Evolutionary conservation across 768 basidiomycete genomes (phyloP).

Genomic region (Tubosaeta sp.): DNA sequence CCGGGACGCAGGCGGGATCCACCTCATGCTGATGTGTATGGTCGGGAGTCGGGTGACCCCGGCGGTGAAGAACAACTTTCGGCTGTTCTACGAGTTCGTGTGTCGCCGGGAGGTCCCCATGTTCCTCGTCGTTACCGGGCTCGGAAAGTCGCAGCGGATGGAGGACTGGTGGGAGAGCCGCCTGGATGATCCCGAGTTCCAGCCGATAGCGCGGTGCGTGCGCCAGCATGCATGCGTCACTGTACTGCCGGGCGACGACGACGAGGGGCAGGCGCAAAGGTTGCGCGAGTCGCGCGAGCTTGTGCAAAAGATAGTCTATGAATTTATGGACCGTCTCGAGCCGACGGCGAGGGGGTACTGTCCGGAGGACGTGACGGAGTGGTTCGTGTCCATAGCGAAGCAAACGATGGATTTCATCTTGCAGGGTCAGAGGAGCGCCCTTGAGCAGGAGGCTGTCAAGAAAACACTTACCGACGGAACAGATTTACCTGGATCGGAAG

Average conservation of each 20-base stretch:
- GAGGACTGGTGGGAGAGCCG: conserved; percentile 33
- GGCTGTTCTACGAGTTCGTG: conserved; percentile 34
- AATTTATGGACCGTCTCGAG: conserved; percentile 5
- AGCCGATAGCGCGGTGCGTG: conserved; percentile 4
- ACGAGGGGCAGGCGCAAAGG: neutral
- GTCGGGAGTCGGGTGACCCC: conserved; percentile 34
- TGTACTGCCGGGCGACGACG: conserved; percentile 12
- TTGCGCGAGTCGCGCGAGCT: conserved; percentile 13
- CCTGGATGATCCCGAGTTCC: conserved; percentile 4
- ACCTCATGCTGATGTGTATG: conserved; percentile 39
- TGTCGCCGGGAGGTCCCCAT: conserved; percentile 34
- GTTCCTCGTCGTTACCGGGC: conserved; percentile 36
- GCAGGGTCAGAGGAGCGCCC: neutral
- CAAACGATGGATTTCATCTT: conserved; percentile 13
- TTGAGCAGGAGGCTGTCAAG: conserved; percentile 11
- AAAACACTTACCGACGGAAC: conserved; percentile 11
- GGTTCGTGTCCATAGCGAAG: conserved; percentile 18
- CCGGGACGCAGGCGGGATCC: conserved; percentile 29
- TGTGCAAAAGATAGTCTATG: conserved; percentile 11
- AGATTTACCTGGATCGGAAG: conserved; percentile 6
- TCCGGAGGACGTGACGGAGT: conserved; percentile 7
- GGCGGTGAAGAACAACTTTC: conserved; percentile 33
- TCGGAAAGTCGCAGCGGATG: conserved; percentile 30
- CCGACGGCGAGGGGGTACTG: neutral
- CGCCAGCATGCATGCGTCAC: conserved; percentile 29